Conservation (phyloP, 2,329 filamentous ascomycete species). For the Botrytis elliptica region DNA sequence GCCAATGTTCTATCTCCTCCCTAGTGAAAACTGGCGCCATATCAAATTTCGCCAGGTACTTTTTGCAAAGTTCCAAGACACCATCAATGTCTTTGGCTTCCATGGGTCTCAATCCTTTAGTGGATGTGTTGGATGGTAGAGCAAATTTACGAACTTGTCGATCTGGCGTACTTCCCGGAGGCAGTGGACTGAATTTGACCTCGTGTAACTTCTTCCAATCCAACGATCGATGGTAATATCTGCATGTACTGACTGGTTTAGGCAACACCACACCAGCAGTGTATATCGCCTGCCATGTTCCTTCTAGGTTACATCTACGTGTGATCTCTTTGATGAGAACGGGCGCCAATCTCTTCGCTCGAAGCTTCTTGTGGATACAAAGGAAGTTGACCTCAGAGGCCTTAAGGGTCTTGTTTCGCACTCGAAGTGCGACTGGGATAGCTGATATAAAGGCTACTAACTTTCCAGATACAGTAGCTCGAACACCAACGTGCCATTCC, state of each 20-base stretch:
- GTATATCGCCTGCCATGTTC: conserved; percentile 93
- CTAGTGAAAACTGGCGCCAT: conserved; percentile 78
- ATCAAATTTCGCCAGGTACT: conserved; percentile 78
- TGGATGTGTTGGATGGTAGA: conserved; percentile 71
- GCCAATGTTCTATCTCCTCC: conserved; percentile 85
- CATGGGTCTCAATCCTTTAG: conserved; percentile 77
- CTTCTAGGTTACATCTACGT: conserved; percentile 80
- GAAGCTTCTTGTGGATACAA: conserved; percentile 96
- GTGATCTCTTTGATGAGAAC: conserved; percentile 98
- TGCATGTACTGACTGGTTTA: conserved; percentile 85
- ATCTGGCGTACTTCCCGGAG: conserved; percentile 76
- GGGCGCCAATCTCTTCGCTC: conserved; percentile 85
- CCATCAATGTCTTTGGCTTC: conserved; percentile 72
- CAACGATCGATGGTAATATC: conserved; percentile 91
- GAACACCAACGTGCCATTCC: conserved; percentile 93
- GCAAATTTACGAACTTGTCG: conserved; percentile 85
- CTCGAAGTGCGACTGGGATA: conserved; percentile 78
- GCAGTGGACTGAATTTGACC: conserved; percentile 88
- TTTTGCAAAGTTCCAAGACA: conserved; percentile 70
- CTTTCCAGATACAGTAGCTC: conserved; percentile 77
- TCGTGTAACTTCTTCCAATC: conserved; percentile 97
- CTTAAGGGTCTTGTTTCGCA: conserved; percentile 72
- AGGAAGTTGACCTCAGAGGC: conserved; percentile 97
- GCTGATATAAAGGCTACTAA: conserved; percentile 96
- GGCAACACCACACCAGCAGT: conserved; percentile 90